phyloP scores from a whole-genome alignment of 2,329 filamentous ascomycete genomes.

The Epicoccum nigrum region DNA sequence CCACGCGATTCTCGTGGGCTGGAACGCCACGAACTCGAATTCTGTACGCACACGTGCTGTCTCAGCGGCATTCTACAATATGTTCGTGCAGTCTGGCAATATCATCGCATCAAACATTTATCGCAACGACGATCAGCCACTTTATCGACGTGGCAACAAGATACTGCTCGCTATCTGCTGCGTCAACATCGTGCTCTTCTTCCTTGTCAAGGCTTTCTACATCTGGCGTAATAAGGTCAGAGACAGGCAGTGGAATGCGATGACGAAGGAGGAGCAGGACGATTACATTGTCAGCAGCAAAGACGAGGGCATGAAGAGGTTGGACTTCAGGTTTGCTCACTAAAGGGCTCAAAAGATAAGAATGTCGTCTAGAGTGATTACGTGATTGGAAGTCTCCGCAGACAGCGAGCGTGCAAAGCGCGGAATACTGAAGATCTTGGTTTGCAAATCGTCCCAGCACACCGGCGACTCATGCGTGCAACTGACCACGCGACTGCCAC shows the following conservation, averaged over 20 bases:
- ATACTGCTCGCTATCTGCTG: conserved; percentile 42
- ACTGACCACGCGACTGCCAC: too few species aligned
- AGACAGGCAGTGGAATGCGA: conserved; percentile 35
- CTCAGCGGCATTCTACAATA: conserved; percentile 50
- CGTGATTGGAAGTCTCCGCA: too few species aligned
- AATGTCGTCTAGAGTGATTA: too few species aligned
- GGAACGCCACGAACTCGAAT: conserved; percentile 49
- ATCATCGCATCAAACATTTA: conserved; percentile 58
- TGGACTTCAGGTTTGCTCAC: conserved; percentile 42
- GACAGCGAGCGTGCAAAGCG: too few species aligned
- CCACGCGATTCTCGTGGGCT: conserved; percentile 50
- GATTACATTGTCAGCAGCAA: conserved; percentile 38
- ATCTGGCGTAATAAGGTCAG: conserved; percentile 49
- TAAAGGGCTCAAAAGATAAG: conserved; percentile 1
- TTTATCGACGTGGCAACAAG: conserved; percentile 52
- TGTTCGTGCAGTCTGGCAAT: conserved; percentile 56
- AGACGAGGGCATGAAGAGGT: conserved; percentile 37
- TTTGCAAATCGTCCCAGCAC: too few species aligned
- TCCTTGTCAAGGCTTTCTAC: conserved; percentile 50
- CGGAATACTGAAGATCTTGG: too few species aligned
- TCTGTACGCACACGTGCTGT: conserved; percentile 50
- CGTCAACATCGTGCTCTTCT: conserved; percentile 42
- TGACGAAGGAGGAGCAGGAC: conserved; percentile 38
- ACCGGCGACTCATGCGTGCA: too few species aligned
- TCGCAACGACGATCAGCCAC: conserved; percentile 53